Base-by-base conservation (phyloP, 495 filamentous ascomycete genomes). In the Lichina pygmaea region DNA sequence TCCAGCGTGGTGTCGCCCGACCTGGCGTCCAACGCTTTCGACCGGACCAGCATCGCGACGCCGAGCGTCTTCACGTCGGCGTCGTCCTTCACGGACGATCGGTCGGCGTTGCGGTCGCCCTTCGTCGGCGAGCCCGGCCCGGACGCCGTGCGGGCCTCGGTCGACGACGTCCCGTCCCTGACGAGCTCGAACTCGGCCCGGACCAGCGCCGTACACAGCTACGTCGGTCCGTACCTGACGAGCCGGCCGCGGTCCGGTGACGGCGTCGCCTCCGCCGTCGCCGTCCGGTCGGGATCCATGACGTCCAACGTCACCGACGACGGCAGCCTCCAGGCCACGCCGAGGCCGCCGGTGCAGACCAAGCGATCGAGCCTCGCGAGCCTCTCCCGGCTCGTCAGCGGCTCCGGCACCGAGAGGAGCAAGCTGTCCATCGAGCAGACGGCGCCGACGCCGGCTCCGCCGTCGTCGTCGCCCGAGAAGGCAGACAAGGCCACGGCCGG, bases 351-450 rank as follows among this genome's bases (percentile, higher is more conserved):
- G 11, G 36, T 15, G 15, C 48, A 52, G 70, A 73, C 24, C 74
- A 83, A 91, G 54, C 72, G 85, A 41, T 78, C 78, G 6, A 91
- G 82, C 55, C 68, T 93, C 49, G 83, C 75, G 7, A 92, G 84
- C 55, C 62, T 93, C 36, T 86, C 81, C 38, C 77, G 82, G 44
- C 64, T 93, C 12, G 76, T 93, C 39, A 79, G 74, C 52, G 78
- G 73, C 38, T 75, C 78, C 8, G 73, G 84, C 50, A 72, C 73
- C 8, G 78, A 89, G 55, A 72, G 71, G 55, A 83, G 79, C 61
- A 86, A 86, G 57, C 65, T 89, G 24, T 77, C 72, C 30, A 75
- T 86, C 52, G 81, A 84, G 49, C 73, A 70, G 52, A 65, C 75
- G 54, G 50, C 62, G 24, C 57, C 59, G 8, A 67, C 70, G 24